phyloP scores from a whole-genome alignment of 2,329 filamentous ascomycete species.

The Botrytis fabae region DNA sequence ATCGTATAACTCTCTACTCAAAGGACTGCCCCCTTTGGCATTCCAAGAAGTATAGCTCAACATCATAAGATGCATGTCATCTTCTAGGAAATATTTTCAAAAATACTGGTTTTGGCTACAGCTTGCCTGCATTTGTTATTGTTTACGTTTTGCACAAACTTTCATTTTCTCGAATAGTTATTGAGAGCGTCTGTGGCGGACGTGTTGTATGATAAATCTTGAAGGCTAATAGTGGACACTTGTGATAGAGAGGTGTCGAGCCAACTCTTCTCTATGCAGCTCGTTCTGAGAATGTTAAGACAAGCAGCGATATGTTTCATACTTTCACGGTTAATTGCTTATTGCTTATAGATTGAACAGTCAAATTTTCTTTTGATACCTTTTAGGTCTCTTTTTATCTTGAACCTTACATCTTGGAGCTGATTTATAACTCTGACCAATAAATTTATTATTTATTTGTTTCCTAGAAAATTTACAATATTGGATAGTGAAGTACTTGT shows the following conservation, averaged over 20 bases:
- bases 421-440: not conserved
- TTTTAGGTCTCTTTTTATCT: not conserved
- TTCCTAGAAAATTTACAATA: not conserved
- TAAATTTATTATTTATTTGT: not conserved
- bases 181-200: not conserved
- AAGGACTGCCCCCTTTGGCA: not conserved
- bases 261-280: not conserved
- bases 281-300: not conserved
- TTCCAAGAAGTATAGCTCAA: not conserved
- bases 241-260: not conserved
- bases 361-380: not conserved
- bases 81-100: not conserved
- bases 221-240: not conserved
- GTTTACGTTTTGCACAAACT: not conserved
- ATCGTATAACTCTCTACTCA: not conserved
- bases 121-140: not conserved
- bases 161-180: not conserved
- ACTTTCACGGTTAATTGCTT: not conserved
- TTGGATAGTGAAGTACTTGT: not conserved
- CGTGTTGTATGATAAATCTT: not conserved
- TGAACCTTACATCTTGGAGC: not conserved
- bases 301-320: not conserved
- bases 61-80: not conserved
- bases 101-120: too few species aligned
- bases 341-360: not conserved